phyloP scores from a whole-genome alignment of 2,329 filamentous ascomycete species.

The Boeremia exigua region DNA sequence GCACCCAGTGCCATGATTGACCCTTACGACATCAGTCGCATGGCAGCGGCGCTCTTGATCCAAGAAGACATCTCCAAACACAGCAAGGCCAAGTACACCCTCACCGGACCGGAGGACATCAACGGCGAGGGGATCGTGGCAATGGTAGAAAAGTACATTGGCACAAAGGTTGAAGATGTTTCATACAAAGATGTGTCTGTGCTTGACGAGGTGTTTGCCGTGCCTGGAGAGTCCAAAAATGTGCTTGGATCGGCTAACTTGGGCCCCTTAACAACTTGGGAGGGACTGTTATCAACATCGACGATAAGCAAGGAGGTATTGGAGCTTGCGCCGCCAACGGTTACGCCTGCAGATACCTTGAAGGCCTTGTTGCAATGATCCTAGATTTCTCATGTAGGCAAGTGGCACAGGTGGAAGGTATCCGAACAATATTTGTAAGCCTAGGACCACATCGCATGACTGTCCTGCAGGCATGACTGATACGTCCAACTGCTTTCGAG shows the following conservation, averaged over 20 bases:
- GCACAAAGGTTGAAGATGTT: constrained; percentile 18
- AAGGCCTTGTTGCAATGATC: constrained; percentile 2
- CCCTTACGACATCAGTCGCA: constrained; percentile 20
- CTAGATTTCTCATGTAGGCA: too few species aligned
- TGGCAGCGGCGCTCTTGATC: constrained; percentile 20
- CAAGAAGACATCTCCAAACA: constrained; percentile 13
- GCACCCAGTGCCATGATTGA: constrained; percentile 16
- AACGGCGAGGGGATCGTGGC: constrained; percentile 18
- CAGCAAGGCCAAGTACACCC: constrained; percentile 18
- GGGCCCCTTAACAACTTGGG: constrained; percentile 3
- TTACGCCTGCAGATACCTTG: constrained; percentile 10
- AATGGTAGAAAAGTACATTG: constrained; percentile 21
- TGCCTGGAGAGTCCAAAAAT: not conserved
- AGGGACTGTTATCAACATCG: constrained; percentile 9
- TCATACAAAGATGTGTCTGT: constrained; percentile 19
- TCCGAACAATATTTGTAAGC: too few species aligned
- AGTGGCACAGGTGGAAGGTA: too few species aligned
- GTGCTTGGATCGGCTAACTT: too few species aligned
- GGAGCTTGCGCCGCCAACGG: constrained; percentile 17
- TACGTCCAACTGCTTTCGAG: too few species aligned
- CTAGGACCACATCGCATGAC: too few species aligned
- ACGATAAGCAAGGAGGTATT: constrained; percentile 24
- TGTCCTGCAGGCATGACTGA: too few species aligned
- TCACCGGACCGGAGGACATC: constrained; percentile 25
- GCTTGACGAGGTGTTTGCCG: too few species aligned